Base-by-base conservation (phyloP, 768 basidiomycete species). In the Strobilomyces confusus region DNA sequence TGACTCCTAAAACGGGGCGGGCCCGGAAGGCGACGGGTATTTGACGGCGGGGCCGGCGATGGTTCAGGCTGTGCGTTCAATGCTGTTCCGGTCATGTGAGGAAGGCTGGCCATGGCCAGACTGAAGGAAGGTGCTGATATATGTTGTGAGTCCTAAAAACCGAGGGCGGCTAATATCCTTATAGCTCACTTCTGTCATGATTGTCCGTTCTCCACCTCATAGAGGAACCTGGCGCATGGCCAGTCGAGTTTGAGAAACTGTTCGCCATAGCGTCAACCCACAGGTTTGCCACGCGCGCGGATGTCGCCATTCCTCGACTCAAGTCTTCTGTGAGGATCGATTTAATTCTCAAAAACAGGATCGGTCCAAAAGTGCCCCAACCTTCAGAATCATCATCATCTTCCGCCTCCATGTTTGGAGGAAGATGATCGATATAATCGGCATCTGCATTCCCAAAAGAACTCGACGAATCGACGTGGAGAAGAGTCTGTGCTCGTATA, bases 401-500 rank as follows among this genome's bases (percentile, higher is more conserved):
- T 33, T 22, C 52, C 12, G 52, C 56, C 19, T 55, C 48, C 8
- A 43, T 20, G 34, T 49, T 47, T 19, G 25, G 44, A 44, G 19
- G 8, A 13, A 44, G 30, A 30, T 48, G 22, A 34, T 46, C n/a
- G 8, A 37, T 13, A 32, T 44, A 32, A 49, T 55, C 36, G 13
- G 38, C 20, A 23, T 57, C 44, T 6, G 36, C 45, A 1, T 45
- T 49, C n/a, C 41, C 52, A 42, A 60, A 56, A 29, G 54, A 50
- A 48, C 42, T 58, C 42, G 49, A 52, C 12, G 49, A 33, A 19
- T 62, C 54, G 11, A 63, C 34, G 49, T 72, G 69, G 0, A 67
- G 69, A 8, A 54, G 14, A 14, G 29, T 19, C 17, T 48, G 48
- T 51, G 69, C 72, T 32, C 77, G 77, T 50, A 89, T 81, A 2